Conservation (phyloP, 2,329 filamentous ascomycete species). For the Apiospora sp. region DNA sequence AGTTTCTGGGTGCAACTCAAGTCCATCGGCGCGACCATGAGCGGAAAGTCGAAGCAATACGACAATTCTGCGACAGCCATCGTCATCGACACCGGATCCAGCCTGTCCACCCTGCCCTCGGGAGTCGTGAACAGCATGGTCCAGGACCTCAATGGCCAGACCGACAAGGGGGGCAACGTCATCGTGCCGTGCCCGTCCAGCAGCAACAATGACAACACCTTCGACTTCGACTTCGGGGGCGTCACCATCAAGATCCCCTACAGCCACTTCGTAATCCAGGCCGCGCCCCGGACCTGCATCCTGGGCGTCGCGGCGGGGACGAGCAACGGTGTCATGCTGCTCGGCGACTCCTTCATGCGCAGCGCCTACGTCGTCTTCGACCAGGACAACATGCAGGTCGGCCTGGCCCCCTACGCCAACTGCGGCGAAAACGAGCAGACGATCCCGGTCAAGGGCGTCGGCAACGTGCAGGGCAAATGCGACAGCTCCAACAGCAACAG, state of each 20-base stretch:
- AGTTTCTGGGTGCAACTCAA: slow-evolving; percentile 62
- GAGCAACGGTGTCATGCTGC: slow-evolving; percentile 56
- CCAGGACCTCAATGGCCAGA: slow-evolving; percentile 53
- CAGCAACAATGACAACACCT: slow-evolving; percentile 46
- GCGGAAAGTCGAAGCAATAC: slow-evolving; percentile 45
- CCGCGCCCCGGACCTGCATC: slow-evolving; percentile 48
- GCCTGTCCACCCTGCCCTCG: slow-evolving; percentile 70
- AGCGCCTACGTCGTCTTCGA: slow-evolving; percentile 65
- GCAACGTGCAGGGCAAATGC: slow-evolving; percentile 7
- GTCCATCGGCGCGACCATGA: slow-evolving; percentile 51
- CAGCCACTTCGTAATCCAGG: slow-evolving; percentile 54
- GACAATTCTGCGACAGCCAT: slow-evolving; percentile 56
- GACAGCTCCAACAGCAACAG: neutral
- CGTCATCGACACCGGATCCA: slow-evolving; percentile 76
- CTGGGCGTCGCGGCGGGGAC: slow-evolving; percentile 53
- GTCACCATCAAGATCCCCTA: slow-evolving; percentile 59
- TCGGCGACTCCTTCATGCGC: slow-evolving; percentile 65
- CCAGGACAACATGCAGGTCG: slow-evolving; percentile 55
- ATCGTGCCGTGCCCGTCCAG: slow-evolving; percentile 55
- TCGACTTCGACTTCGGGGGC: slow-evolving; percentile 59
- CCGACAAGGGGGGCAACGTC: slow-evolving; percentile 54
- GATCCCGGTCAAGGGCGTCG: slow-evolving; percentile 4
- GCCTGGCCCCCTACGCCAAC: slow-evolving; percentile 59
- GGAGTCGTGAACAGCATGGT: slow-evolving; percentile 59
- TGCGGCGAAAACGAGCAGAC: slow-evolving; percentile 50